phyloP scores from a whole-genome alignment of 345 rosid genomes.

The Eucalyptus melliodora region DNA sequence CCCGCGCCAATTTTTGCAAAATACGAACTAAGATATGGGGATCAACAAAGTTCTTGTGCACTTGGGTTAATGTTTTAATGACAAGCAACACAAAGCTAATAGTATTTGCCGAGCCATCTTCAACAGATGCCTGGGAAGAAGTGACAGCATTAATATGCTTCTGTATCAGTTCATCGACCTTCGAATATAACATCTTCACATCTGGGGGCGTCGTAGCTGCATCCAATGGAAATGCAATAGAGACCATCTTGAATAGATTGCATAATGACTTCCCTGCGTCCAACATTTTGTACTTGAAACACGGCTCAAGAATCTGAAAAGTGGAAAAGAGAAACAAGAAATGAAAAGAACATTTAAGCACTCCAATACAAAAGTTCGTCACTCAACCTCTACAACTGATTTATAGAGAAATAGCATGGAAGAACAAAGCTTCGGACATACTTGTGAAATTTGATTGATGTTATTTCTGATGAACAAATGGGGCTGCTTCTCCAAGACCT shows the following conservation, averaged over 20 bases:
- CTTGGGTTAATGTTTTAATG: constrained; percentile 86
- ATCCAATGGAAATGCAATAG: constrained; percentile 79
- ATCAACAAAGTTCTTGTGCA: constrained; percentile 65
- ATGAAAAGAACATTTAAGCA: not conserved
- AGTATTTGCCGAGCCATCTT: constrained; percentile 65
- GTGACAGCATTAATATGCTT: constrained; percentile 64
- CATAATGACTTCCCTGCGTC: constrained; percentile 96
- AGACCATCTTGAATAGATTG: constrained; percentile 92
- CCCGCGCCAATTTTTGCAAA: constrained; percentile 85
- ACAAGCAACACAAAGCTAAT: constrained; percentile 88
- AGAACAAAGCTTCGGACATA: constrained; percentile 5
- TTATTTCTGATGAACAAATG: constrained; percentile 88
- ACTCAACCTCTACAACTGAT: not conserved
- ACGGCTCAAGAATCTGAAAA: constrained; percentile 87
- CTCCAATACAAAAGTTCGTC: not conserved
- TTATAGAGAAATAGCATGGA: not conserved
- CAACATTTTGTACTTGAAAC: constrained; percentile 87
- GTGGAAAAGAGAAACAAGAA: not conserved
- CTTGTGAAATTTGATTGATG: constrained; percentile 89
- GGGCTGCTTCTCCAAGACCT: constrained; percentile 94
- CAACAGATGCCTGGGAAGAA: constrained; percentile 62
- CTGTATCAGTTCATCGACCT: constrained; percentile 83
- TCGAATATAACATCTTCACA: constrained; percentile 69
- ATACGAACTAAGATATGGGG: constrained; percentile 68
- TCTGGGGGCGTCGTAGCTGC: constrained; percentile 56